Evolutionary conservation across 1,284 basidiomycete genomes (phyloP).

Genomic region (Rhodofomes roseus): DNA sequence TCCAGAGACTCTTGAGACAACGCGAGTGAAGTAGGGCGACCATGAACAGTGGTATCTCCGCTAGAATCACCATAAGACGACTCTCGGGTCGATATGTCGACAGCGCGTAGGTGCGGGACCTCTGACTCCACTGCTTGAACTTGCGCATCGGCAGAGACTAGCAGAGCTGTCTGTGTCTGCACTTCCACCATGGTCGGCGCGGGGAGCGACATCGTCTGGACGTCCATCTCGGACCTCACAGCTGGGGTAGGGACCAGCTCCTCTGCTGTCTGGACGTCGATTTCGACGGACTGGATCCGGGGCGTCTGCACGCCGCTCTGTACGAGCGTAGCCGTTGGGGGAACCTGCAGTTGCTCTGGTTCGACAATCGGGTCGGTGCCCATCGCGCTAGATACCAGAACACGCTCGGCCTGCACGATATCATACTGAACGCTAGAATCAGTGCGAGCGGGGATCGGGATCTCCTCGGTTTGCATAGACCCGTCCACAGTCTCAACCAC

Average conservation of each 20-base stretch:
- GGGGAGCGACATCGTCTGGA: slow-evolving; percentile 24
- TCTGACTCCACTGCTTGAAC: slow-evolving; percentile 9
- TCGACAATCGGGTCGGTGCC: slow-evolving; percentile 36
- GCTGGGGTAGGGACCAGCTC: slow-evolving; percentile 12
- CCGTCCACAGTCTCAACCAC: slow-evolving; percentile 36
- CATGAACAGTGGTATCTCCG: slow-evolving; percentile 46
- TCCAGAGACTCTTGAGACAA: slow-evolving; percentile 34
- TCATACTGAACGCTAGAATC: slow-evolving; percentile 44
- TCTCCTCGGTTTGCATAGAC: slow-evolving; percentile 50
- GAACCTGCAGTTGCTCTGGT: slow-evolving; percentile 6
- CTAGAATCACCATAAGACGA: slow-evolving; percentile 31
- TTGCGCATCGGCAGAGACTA: slow-evolving; percentile 4
- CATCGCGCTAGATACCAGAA: slow-evolving; percentile 30
- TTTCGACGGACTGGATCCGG: slow-evolving; percentile 18
- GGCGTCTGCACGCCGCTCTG: slow-evolving; percentile 41
- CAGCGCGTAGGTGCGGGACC: slow-evolving; percentile 2
- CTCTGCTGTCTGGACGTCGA: slow-evolving; percentile 27
- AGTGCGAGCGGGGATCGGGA: slow-evolving; percentile 16
- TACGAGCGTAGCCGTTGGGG: slow-evolving; percentile 17
- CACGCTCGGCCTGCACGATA: slow-evolving; percentile 21
- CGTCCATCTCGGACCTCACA: slow-evolving; percentile 27
- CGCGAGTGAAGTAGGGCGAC: slow-evolving; percentile 31
- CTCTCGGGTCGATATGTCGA: not conserved
- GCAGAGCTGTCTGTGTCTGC: slow-evolving; percentile 11
- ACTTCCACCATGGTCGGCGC: not conserved